A percentile compares a stretch with the other conserved stretches of the same genome.
Conservation (phyloP, 257 asterid species). For the Prunella vulgaris region DNA sequence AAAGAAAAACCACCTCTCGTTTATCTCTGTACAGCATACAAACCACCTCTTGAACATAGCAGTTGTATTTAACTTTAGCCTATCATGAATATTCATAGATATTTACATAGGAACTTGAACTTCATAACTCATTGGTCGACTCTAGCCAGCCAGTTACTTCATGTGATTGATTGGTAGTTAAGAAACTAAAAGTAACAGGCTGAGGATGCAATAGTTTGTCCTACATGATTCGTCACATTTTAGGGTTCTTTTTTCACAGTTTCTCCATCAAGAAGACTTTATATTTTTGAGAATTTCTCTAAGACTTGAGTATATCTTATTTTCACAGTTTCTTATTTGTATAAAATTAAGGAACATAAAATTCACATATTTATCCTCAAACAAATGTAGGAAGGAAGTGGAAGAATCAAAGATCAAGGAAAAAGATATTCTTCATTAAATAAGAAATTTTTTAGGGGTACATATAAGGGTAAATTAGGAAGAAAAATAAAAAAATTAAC, state of each 20-base stretch:
- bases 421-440: too few species aligned
- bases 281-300: neutral
- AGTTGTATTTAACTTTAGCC: neutral
- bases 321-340: too few species aligned
- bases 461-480: too few species aligned
- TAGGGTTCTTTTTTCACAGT: neutral
- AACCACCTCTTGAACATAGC: neutral
- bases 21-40: neutral
- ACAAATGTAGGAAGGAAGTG: too few species aligned
- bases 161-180: conserved; percentile 2
- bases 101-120: neutral
- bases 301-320: neutral
- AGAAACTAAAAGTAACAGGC: neutral
- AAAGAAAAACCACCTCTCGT: too few species aligned
- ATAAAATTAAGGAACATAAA: too few species aligned
- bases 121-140: neutral
- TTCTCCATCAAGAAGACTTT: neutral
- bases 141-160: neutral
- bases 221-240: neutral
- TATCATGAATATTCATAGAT: neutral
- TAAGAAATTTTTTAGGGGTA: too few species aligned
- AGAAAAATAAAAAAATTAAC: too few species aligned
- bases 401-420: too few species aligned
- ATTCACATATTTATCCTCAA: too few species aligned
- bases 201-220: neutral